phyloP scores from a whole-genome alignment of 2,329 filamentous ascomycete genomes.

The Chaetomium sp. region DNA sequence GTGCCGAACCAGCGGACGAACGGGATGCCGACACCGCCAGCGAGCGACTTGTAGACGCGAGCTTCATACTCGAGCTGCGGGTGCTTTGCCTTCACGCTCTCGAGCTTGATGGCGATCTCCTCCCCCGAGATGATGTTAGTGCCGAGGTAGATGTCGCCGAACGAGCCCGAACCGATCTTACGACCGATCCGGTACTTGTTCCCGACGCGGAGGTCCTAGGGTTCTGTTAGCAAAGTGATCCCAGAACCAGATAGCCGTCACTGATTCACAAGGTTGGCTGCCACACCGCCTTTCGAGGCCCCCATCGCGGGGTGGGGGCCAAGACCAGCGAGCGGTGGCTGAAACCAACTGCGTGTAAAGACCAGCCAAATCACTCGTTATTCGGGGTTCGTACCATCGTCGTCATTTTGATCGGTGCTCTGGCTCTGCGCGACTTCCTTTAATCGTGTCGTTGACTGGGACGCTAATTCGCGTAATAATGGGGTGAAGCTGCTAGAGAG shows the following conservation, averaged over 20 bases:
- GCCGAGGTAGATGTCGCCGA: conserved; percentile 97
- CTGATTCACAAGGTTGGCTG: background rate
- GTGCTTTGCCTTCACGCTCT: conserved; percentile 99
- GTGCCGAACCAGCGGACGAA: conserved; percentile 99
- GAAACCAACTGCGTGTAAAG: background rate
- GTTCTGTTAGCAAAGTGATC: conserved; percentile 8
- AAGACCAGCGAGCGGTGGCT: background rate
- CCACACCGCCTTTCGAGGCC: background rate
- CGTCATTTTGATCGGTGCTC: conserved; percentile 46
- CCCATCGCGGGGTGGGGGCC: background rate
- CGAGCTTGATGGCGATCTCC: conserved; percentile 99
- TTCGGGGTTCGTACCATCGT: conserved; percentile 50
- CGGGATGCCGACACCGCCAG: conserved; percentile 94
- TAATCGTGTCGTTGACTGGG: conserved; percentile 4
- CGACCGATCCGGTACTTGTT: conserved; percentile 99
- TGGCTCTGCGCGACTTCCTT: conserved; percentile 4
- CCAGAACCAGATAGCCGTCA: background rate
- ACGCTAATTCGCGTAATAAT: background rate
- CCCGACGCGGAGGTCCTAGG: conserved; percentile 96
- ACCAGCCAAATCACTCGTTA: background rate
- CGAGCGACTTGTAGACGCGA: conserved; percentile 85
- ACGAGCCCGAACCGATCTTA: conserved; percentile 97
- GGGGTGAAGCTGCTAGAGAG: background rate
- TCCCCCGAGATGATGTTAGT: conserved; percentile 99
- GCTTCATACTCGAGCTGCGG: conserved; percentile 99